These are phyloP conservation scores for Mimosa bimucronata DNA, from an alignment of 306 rosid genomes.

Conservation along the genomic window DNA sequence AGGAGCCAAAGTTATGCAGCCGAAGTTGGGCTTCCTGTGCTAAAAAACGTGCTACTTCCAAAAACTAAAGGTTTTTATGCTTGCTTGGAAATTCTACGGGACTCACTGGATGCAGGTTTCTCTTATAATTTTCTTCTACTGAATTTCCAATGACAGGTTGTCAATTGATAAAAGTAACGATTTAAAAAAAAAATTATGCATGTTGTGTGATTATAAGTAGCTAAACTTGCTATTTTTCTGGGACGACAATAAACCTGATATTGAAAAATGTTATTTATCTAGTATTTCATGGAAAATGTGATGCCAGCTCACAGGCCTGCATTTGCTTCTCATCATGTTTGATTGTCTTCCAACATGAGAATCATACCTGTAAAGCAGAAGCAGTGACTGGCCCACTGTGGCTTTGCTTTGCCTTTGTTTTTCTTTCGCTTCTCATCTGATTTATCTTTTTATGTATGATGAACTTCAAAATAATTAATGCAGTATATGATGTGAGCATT, in stretches of 20 bases:
- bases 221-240: neutral
- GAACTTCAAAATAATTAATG: conserved; percentile 32
- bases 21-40: conserved; percentile 73
- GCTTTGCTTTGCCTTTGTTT: neutral
- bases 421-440: neutral
- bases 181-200: conserved; percentile 1
- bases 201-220: neutral
- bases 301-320: conserved; percentile 7
- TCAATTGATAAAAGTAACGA: conserved; percentile 10
- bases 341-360: conserved; percentile 18
- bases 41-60: conserved; percentile 81
- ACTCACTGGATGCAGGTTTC: conserved; percentile 89
- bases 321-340: neutral
- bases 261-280: conserved; percentile 14
- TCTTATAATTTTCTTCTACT: conserved; percentile 14
- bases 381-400: neutral
- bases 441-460: conserved; percentile 21
- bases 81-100: conserved; percentile 75
- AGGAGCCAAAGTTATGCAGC: conserved; percentile 69
- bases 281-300: conserved; percentile 3
- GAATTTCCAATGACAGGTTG: neutral
- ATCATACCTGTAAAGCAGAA: neutral
- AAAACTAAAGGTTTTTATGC: conserved; percentile 89
- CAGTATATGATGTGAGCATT: conserved; percentile 83
- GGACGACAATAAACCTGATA: neutral